Evolutionary conservation across 2,329 filamentous ascomycete species (phyloP).

Genomic region (Truncatella angustata): DNA sequence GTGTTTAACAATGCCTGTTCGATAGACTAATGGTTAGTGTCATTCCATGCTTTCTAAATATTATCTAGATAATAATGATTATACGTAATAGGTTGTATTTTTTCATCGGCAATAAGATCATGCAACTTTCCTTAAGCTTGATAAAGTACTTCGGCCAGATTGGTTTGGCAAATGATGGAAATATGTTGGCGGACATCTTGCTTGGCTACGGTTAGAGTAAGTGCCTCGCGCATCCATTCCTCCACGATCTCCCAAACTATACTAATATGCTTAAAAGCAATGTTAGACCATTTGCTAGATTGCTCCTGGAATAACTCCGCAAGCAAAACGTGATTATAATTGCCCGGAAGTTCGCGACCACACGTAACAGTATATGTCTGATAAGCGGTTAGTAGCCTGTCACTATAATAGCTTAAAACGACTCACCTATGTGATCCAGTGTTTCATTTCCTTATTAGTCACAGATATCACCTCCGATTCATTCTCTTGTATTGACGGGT

Average conservation of each 20-base stretch:
- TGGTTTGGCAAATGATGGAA: not conserved
- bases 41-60: slow-evolving; percentile 19
- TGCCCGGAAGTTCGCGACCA: not conserved
- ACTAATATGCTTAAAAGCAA: not conserved
- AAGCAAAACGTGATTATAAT: not conserved
- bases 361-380: not conserved
- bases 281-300: not conserved
- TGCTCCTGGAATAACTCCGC: not conserved
- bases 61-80: slow-evolving; percentile 29
- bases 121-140: slow-evolving; percentile 16
- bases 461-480: not conserved
- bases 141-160: not conserved
- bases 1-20: too few relatives aligned
- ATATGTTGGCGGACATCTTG: not conserved
- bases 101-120: slow-evolving; percentile 20
- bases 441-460: not conserved
- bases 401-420: not conserved
- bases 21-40: too few relatives aligned
- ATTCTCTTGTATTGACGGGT: not conserved
- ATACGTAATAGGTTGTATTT: slow-evolving; percentile 24
- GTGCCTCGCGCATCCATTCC: not conserved
- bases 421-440: not conserved
- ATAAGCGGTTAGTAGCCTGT: not conserved
- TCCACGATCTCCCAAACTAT: not conserved
- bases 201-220: not conserved